phyloP scores from a whole-genome alignment of 2,329 filamentous ascomycete species.

The Akanthomyces muscarius region DNA sequence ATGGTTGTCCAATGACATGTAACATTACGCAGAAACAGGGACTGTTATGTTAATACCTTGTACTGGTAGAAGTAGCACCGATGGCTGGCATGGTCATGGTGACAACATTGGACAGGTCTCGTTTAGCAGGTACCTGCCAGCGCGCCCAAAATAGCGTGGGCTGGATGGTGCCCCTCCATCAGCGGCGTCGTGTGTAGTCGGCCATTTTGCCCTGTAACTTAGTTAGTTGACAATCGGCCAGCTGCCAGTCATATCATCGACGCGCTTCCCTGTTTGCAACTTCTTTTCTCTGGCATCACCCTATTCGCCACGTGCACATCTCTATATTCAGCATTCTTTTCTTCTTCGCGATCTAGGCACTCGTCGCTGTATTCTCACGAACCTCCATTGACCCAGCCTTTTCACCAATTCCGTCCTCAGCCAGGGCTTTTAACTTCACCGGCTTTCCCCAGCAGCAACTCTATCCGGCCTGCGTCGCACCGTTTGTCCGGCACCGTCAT shows the following conservation, averaged over 20 bases:
- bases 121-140: neutral
- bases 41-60: no score
- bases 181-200: neutral
- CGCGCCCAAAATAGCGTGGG: neutral
- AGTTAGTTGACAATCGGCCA: neutral
- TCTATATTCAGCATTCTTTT: neutral
- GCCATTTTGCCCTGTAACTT: no score
- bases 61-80: neutral
- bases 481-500: neutral
- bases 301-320: neutral
- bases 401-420: no score
- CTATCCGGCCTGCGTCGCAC: neutral
- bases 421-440: neutral
- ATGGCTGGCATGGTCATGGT: conserved; percentile 1
- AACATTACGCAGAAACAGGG: no score
- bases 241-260: neutral
- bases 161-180: neutral
- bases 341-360: neutral
- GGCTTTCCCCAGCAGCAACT: neutral
- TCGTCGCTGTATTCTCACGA: neutral
- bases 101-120: neutral
- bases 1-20: no score
- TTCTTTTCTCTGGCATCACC: neutral
- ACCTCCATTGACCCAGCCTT: neutral
- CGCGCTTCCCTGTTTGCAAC: conserved; percentile 11